These are phyloP conservation scores for Geranium incanum DNA, from an alignment of 441 rosid genomes.

Conservation along the genomic window DNA sequence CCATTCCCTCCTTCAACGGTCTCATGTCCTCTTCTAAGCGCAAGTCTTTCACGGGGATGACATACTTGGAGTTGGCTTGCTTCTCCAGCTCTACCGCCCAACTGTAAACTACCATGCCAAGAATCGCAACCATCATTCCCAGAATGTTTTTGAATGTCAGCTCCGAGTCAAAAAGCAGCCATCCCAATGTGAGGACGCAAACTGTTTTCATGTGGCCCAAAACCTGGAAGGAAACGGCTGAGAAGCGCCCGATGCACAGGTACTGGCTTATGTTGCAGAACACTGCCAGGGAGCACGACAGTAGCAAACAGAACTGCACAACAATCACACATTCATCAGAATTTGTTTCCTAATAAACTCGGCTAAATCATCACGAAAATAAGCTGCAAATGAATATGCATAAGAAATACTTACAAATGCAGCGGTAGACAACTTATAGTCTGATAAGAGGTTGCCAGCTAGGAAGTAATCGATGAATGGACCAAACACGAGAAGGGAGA, in stretches of 20 bases:
- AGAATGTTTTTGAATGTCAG: constrained; percentile 68
- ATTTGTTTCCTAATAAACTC: neutral
- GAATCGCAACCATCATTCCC: constrained; percentile 68
- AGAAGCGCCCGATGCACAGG: constrained; percentile 87
- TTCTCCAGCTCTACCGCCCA: constrained; percentile 78
- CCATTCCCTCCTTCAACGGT: constrained; percentile 67
- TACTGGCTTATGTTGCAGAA: constrained; percentile 78
- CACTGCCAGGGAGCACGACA: constrained; percentile 27
- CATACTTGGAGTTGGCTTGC: constrained; percentile 32
- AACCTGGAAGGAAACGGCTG: constrained; percentile 34
- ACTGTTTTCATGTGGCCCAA: constrained; percentile 90
- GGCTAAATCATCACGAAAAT: neutral
- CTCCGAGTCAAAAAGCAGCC: constrained; percentile 71
- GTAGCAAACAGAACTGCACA: constrained; percentile 26
- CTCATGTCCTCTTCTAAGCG: constrained; percentile 79
- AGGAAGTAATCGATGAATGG: constrained; percentile 28
- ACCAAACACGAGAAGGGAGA: constrained; percentile 24
- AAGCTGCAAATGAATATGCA: neutral
- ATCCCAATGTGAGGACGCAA: constrained; percentile 71
- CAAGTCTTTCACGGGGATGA: constrained; percentile 41
- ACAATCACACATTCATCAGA: constrained; percentile 1
- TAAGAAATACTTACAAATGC: constrained; percentile 23
- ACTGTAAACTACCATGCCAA: constrained; percentile 78
- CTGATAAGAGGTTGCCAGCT: constrained; percentile 16
- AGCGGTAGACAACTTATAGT: constrained; percentile 25